Base-by-base conservation (phyloP, 1,139 yeast species). In the Blastobotrys persicus region DNA sequence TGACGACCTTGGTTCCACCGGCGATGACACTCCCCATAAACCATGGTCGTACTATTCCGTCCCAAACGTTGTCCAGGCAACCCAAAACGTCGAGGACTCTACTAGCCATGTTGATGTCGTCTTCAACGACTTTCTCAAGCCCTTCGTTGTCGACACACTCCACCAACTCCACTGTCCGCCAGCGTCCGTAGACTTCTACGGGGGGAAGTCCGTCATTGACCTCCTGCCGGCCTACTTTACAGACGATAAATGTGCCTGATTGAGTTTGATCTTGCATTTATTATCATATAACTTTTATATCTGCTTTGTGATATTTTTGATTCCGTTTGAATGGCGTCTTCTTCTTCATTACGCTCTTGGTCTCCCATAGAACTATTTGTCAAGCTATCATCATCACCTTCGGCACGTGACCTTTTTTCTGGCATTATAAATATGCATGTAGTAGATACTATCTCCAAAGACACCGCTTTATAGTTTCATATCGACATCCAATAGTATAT, bases 11-110 rank as follows among this genome's bases (percentile, higher is more conserved):
- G 98, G 97, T 0, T 66, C 72, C 53, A 81, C 80, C 55, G 98
- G 98, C 13, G 98, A 92, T 63, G 98, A 92, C 62, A 88, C 96
- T 0, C 71, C 77, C 1, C 98, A 92, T 66, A 74, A 72, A 49
- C 77, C 85, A 1, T 77, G 85, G 49, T 72, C 73, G 0, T 72
- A 76, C 52, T 83, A 75, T 61, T 77, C 77, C 3, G 73, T 87
- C 3, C 95, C 96, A 2, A 88, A 88, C 59, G 94, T 88, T 4
- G 80, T 91, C 14, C 85, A 81, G 59, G 68, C 83, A 1, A 55
- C 59, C 13, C 61, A 66, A 35, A 65, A 63, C 16, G 66, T 67
- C 14, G 49, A 64, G 11, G 51, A 55, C 6, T 62, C 57, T 2
- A 60, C 62, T 0, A 61, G 64, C 11, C 64, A 64, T n/a, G 81